These are phyloP conservation scores for Actinomortierella ambigua DNA, from an alignment of 371 early-diverging fungal species.

Conservation along the genomic window DNA sequence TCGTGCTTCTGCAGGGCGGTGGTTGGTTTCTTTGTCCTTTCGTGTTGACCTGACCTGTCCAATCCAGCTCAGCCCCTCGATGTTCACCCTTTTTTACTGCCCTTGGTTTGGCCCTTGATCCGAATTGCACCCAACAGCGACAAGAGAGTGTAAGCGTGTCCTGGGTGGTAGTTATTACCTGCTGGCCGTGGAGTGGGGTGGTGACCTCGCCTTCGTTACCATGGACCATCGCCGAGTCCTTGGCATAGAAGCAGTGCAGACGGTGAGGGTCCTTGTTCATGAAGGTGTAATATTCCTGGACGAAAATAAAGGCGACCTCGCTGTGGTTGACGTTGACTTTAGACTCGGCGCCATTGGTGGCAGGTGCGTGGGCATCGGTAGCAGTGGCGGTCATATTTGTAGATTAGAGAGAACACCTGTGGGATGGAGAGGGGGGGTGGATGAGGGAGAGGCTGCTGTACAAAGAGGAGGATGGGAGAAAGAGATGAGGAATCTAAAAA, in stretches of 20 bases:
- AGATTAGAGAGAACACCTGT: not conserved
- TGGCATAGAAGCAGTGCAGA: conserved; percentile 89
- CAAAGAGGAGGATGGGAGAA: too few relatives aligned
- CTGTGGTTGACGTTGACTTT: conserved; percentile 8
- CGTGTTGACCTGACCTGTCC: too few relatives aligned
- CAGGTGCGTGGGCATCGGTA: conserved; percentile 2
- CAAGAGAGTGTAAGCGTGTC: conserved; percentile 7
- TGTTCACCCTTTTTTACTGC: too few relatives aligned
- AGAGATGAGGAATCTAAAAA: too few relatives aligned
- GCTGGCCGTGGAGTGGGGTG: conserved; percentile 67
- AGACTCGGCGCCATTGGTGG: conserved; percentile 2
- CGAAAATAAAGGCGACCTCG: conserved; percentile 94
- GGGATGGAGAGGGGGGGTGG: not conserved
- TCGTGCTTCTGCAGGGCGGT: too few relatives aligned
- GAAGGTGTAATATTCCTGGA: conserved; percentile 94
- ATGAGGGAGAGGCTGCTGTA: too few relatives aligned
- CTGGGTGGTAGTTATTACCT: conserved; percentile 55
- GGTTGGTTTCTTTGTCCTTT: too few relatives aligned
- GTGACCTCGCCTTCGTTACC: conserved; percentile 84
- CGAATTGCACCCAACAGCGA: too few relatives aligned
- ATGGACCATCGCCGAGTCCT: conserved; percentile 78
- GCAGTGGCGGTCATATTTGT: conserved; percentile 15
- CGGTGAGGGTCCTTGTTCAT: conserved; percentile 84
- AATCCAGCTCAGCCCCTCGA: too few relatives aligned
- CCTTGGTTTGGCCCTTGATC: too few relatives aligned